Evolutionary conservation across 495 filamentous ascomycete genomes (phyloP).

Genomic region (Podospora pseudopauciseta): DNA sequence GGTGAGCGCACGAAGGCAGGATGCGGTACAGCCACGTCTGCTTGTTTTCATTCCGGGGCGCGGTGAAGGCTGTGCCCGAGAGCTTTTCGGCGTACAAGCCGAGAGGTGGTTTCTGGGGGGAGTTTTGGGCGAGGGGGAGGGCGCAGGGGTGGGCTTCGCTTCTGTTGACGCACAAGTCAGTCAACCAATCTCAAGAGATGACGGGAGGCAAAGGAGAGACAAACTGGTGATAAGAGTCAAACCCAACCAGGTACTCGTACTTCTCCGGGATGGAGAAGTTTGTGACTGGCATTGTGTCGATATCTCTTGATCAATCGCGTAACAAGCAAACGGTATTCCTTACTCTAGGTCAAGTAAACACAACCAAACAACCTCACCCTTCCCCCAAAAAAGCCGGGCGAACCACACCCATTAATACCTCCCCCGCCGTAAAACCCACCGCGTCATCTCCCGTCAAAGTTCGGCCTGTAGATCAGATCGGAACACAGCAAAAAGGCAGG

Average conservation of each 20-base stretch:
- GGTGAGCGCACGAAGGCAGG: slow-evolving; percentile 77
- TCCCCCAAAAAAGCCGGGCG: neutral
- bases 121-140: slow-evolving; percentile 67
- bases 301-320: neutral
- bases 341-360: no score
- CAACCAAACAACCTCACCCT: neutral
- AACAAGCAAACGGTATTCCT: neutral
- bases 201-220: slow-evolving; percentile 15
- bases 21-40: slow-evolving; percentile 96
- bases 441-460: slow-evolving; percentile 6
- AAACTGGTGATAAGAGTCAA: slow-evolving; percentile 60
- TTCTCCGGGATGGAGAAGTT: slow-evolving; percentile 53
- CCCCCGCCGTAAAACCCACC: neutral
- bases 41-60: slow-evolving; percentile 81
- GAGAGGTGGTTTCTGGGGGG: slow-evolving; percentile 78
- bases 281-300: slow-evolving; percentile 49
- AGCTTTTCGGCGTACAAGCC: slow-evolving; percentile 92
- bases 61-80: slow-evolving; percentile 90
- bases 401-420: neutral
- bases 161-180: slow-evolving; percentile 22
- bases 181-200: no score
- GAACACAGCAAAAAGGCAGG: neutral
- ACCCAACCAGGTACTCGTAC: slow-evolving; percentile 68
- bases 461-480: neutral
- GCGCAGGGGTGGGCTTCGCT: slow-evolving; percentile 47